These are phyloP conservation scores for Pleurotus salmoneostramineus DNA, from an alignment of 768 basidiomycete genomes.

Conservation along the genomic window DNA sequence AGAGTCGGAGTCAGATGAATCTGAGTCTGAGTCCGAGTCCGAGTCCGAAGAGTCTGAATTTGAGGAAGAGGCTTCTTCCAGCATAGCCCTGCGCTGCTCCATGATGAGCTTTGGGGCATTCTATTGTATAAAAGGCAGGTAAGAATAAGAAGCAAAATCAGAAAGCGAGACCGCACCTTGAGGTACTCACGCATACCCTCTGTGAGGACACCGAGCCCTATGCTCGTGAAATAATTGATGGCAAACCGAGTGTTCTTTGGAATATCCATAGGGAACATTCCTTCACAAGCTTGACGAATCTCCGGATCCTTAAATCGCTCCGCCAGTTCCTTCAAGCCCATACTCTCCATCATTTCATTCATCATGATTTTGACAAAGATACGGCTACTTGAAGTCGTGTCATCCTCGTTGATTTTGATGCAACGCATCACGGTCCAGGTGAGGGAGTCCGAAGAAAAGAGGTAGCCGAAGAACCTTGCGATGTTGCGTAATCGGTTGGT, in stretches of 20 bases:
- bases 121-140: slow-evolving; percentile 32
- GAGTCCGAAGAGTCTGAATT: slow-evolving; percentile 37
- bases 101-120: slow-evolving; percentile 91
- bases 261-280: slow-evolving; percentile 95
- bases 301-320: slow-evolving; percentile 91
- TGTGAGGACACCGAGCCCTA: slow-evolving; percentile 86
- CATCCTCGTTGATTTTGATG: slow-evolving; percentile 95
- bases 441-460: slow-evolving; percentile 81
- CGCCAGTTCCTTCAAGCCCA: slow-evolving; percentile 84
- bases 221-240: slow-evolving; percentile 97
- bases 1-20: slow-evolving; percentile 26
- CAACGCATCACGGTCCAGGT: slow-evolving; percentile 85
- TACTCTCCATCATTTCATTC: slow-evolving; percentile 90
- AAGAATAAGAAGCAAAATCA: background rate
- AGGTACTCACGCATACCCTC: slow-evolving; percentile 97
- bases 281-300: slow-evolving; percentile 62
- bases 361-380: slow-evolving; percentile 98
- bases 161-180: slow-evolving; percentile 51
- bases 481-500: slow-evolving; percentile 98
- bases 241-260: slow-evolving; percentile 96
- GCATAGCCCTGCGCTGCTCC: slow-evolving; percentile 88
- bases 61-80: slow-evolving; percentile 56
- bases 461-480: slow-evolving; percentile 93
- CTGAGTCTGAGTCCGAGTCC: slow-evolving; percentile 17
- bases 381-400: slow-evolving; percentile 92